Evolutionary conservation across 2,329 filamentous ascomycete species (phyloP).

Genomic region (Alternaria rosae): DNA sequence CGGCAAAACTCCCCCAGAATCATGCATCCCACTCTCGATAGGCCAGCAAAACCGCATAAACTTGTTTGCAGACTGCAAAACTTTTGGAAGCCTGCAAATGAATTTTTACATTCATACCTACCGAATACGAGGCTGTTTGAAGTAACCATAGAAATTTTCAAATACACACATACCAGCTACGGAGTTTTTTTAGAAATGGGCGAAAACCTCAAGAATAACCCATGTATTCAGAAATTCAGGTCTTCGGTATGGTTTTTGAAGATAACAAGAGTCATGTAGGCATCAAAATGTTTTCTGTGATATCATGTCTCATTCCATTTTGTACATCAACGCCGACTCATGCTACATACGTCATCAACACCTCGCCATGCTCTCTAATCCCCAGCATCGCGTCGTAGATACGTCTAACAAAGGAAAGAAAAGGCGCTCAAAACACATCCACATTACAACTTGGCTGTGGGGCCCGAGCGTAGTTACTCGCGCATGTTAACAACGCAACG

Average conservation of each 20-base stretch:
- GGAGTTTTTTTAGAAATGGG: neutral
- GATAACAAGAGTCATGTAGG: neutral
- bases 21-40: neutral
- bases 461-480: slow-evolving; percentile 31
- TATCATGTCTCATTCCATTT: neutral
- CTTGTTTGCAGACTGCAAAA: neutral
- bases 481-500: slow-evolving; percentile 83
- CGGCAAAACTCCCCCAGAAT: neutral
- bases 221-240: neutral
- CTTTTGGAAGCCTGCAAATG: neutral
- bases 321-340: slow-evolving; percentile 19
- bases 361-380: slow-evolving; percentile 14
- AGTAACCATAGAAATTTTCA: neutral
- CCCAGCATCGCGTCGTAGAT: neutral
- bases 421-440: slow-evolving; percentile 9
- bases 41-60: fast-evolving
- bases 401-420: neutral
- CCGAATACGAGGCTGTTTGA: neutral
- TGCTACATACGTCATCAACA: slow-evolving; percentile 11
- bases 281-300: neutral
- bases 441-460: slow-evolving; percentile 3
- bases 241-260: neutral
- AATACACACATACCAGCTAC: neutral
- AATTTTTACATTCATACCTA: fast-evolving
- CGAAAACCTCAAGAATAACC: neutral